phyloP scores from a whole-genome alignment of 2,329 filamentous ascomycete species.

The Thelonectria rubi region DNA sequence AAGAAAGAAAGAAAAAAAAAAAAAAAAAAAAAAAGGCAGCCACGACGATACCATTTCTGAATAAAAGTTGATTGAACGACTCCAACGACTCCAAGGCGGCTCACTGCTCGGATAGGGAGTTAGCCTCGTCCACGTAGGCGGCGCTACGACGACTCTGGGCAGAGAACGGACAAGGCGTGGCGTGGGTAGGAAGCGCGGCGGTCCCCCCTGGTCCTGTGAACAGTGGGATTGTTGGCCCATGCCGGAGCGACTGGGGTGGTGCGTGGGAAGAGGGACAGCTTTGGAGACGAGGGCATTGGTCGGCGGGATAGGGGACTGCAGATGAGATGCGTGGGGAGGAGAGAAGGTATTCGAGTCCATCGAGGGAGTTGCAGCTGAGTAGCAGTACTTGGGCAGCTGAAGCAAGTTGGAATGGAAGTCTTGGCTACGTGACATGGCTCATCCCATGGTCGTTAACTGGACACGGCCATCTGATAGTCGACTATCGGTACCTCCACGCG shows the following conservation, averaged over 20 bases:
- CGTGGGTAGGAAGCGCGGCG: conserved; percentile 3
- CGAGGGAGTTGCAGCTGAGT: no score
- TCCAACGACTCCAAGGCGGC: conserved; percentile 6
- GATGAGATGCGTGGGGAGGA: not conserved
- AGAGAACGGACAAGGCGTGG: not conserved
- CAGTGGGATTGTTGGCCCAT: conserved; percentile 3
- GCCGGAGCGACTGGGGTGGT: conserved; percentile 11
- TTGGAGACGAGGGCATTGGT: not conserved
- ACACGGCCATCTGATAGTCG: no score
- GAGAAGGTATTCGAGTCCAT: no score
- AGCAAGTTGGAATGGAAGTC: no score
- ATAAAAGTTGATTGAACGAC: conserved; percentile 6
- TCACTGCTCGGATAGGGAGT: conserved; percentile 23
- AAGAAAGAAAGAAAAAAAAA: no score
- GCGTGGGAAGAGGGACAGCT: conserved; percentile 10
- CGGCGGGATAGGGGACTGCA: not conserved
- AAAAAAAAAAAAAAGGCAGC: conserved; percentile 16
- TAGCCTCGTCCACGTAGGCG: conserved; percentile 21
- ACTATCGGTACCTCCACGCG: no score
- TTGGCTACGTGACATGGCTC: no score
- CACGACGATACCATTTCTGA: conserved; percentile 14
- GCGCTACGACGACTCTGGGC: conserved; percentile 10
- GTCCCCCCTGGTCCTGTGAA: conserved; percentile 9
- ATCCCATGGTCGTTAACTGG: no score
- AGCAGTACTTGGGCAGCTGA: no score